phyloP scores from a whole-genome alignment of 768 basidiomycete species.

The Auricularia sp. region DNA sequence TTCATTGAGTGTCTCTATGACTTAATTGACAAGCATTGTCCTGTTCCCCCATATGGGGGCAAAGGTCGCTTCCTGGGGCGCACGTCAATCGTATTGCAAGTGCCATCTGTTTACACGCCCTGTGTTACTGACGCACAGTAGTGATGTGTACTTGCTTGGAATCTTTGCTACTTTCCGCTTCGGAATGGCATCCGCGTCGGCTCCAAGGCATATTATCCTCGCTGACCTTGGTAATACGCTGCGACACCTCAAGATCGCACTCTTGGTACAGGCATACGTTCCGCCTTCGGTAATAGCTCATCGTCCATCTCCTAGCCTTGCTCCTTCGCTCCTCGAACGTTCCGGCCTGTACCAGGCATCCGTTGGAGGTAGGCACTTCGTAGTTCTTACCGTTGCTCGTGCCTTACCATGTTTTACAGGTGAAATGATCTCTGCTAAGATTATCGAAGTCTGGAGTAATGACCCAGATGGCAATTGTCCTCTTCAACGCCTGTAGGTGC shows the following conservation, averaged over 20 bases:
- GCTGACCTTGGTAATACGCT: not conserved
- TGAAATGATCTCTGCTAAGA: not conserved
- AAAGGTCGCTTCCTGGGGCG: not conserved
- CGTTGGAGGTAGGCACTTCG: not conserved
- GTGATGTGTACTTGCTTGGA: not conserved
- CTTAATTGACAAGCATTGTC: not conserved
- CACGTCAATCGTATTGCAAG: not conserved
- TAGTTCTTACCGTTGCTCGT: not conserved
- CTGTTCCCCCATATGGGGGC: not conserved
- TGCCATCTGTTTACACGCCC: no score
- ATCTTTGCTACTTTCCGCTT: not conserved
- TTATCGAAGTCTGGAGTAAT: not conserved
- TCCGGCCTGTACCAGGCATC: not conserved
- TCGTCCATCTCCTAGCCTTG: not conserved
- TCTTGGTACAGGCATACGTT: not conserved
- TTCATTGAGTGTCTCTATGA: not conserved
- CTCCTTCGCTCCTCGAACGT: not conserved
- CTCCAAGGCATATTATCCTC: not conserved
- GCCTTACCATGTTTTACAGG: not conserved
- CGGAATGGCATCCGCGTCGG: not conserved
- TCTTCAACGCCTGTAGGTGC: not conserved
- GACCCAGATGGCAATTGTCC: not conserved
- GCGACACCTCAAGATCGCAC: not conserved
- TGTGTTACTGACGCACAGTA: not conserved
- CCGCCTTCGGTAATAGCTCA: not conserved